phyloP scores from a whole-genome alignment of 1,139 yeast genomes.

The Hyphopichia wangnamkhiaoensis region DNA sequence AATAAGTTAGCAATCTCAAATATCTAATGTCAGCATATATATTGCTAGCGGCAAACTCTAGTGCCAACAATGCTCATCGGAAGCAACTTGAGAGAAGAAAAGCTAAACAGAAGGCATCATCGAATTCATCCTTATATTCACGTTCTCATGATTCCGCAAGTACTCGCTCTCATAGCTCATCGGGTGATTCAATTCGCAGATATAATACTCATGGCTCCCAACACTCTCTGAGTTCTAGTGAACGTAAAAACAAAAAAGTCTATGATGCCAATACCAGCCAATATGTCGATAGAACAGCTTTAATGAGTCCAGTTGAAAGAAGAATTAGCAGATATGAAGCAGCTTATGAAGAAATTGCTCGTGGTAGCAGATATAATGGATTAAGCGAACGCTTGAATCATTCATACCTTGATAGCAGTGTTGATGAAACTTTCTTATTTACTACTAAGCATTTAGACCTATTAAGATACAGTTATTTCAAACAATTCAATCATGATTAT shows the following conservation, averaged over 20 bases:
- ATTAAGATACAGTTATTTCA: conserved; percentile 29
- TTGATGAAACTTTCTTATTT: conserved; percentile 16
- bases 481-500: conserved; percentile 18
- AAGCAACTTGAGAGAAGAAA: conserved; percentile 1
- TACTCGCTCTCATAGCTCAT: too few species aligned
- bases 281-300: conserved; percentile 12
- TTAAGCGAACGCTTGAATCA: conserved; percentile 20
- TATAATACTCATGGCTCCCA: conserved; percentile 4
- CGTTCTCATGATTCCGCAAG: not conserved
- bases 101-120: not conserved
- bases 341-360: conserved; percentile 12
- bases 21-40: conserved; percentile 9
- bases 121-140: not conserved
- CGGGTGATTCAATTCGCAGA: not conserved
- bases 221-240: conserved; percentile 1
- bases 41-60: conserved; percentile 8
- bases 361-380: conserved; percentile 13
- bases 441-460: conserved; percentile 19
- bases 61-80: conserved; percentile 1
- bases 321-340: conserved; percentile 18
- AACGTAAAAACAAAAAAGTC: conserved; percentile 12
- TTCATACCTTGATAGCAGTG: conserved; percentile 11
- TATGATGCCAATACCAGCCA: conserved; percentile 15
- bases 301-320: conserved; percentile 15
- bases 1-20: too few species aligned